These are phyloP conservation scores for Epichloe glyceriae DNA, from an alignment of 2,329 filamentous ascomycete species.

Conservation along the genomic window DNA sequence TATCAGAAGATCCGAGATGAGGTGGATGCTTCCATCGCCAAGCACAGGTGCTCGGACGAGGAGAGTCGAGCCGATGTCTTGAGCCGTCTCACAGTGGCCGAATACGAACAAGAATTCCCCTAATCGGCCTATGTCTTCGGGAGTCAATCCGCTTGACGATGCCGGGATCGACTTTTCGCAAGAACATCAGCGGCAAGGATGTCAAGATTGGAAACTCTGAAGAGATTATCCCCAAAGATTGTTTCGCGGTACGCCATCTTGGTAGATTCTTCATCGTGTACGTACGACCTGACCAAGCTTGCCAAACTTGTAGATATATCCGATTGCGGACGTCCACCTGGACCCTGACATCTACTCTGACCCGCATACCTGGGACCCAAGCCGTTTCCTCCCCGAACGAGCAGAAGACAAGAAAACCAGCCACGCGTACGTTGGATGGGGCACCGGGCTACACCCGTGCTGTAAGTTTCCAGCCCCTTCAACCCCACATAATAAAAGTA, in stretches of 20 bases:
- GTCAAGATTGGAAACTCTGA: conserved; percentile 30
- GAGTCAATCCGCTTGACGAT: conserved; percentile 40
- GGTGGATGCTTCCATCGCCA: conserved; percentile 29
- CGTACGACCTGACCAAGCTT: not conserved
- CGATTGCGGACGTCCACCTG: conserved; percentile 34
- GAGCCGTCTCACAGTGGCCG: conserved; percentile 31
- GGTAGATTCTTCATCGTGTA: not conserved
- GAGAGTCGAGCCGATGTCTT: conserved; percentile 26
- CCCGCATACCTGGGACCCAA: conserved; percentile 36
- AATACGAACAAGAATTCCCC: conserved; percentile 41
- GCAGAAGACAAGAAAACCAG: conserved; percentile 28
- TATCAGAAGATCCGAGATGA: conserved; percentile 30
- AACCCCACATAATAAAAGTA: not conserved
- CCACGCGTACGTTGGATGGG: conserved; percentile 23
- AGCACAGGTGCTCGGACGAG: conserved; percentile 21
- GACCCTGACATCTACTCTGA: conserved; percentile 35
- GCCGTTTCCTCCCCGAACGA: conserved; percentile 30
- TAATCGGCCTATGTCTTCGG: conserved; percentile 36
- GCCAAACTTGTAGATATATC: conserved; percentile 21
- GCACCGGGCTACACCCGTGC: conserved; percentile 23
- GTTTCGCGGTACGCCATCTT: conserved; percentile 23
- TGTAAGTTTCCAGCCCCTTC: conserved; percentile 10
- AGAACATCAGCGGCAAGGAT: conserved; percentile 33
- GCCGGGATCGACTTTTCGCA: conserved; percentile 35
- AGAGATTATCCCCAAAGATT: conserved; percentile 35